Evolutionary conservation across 208 protist genomes (phyloP), one percentile per base, ranked within the genome.

Genomic region (Trichomonas gallinae): DNA sequence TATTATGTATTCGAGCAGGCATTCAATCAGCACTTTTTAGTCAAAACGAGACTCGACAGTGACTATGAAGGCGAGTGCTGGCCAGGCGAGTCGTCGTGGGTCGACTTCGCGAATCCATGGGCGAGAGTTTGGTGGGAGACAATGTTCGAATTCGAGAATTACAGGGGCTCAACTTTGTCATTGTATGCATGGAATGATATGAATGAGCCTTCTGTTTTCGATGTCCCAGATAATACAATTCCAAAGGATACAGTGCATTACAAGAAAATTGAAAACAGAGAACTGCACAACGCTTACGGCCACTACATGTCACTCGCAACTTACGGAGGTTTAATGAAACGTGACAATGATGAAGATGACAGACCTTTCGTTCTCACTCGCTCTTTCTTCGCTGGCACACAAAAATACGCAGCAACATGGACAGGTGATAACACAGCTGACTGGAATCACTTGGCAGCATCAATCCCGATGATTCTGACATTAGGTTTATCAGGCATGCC

Each of bases 161-260:
- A 96, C 42, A n/a, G 97, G 21, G 98, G 98, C 31, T 98, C 98
- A 17, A 98, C 98, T 0, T 96, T 97, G 46, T 98, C 98, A 97
- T 97, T 99, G 36, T 98, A 99, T 98, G 98, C 98, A 36, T 99
- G 99, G 99, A 99, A 99, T 83, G 99, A 99, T 98, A 99, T 99
- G 99, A 99, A 99, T 97, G 98, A 98, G 97, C 99, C 99, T 9
- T 99, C 98, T 1, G 99, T 99, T 13, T 99, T 99, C 97, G 98
- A 98, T 96, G 98, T 98, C 8, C 98, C 98, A 45, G 98, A 99
- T 72, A 98, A 98, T 63, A 99, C 99, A 9, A 99, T 99, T 98
- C 96, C 97, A 63, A 98, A 98, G 97, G 98, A 99, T 63, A 98
- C 99, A 97, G 96, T 96, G 1, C 97, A 97, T 38, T 96, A 58